phyloP scores from a whole-genome alignment of 2,329 filamentous ascomycete species.

The Cladosporium sp. region DNA sequence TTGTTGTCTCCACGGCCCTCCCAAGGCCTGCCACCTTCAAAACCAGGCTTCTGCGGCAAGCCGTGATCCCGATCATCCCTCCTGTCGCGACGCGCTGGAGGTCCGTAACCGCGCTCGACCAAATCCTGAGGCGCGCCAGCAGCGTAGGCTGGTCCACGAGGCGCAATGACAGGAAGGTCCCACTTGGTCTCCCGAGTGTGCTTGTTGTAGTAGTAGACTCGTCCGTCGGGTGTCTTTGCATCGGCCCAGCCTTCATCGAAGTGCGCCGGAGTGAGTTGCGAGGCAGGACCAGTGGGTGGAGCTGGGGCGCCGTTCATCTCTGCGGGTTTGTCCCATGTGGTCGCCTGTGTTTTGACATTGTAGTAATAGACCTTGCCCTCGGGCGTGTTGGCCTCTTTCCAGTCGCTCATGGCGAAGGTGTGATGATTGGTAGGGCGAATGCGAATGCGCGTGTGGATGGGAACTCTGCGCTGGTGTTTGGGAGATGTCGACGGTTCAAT shows the following conservation, averaged over 20 bases:
- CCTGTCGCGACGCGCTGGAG: constrained; percentile 30
- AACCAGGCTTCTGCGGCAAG: constrained; percentile 41
- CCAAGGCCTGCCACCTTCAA: constrained; percentile 36
- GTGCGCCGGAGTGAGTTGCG: constrained; percentile 60
- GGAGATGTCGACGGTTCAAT: background rate
- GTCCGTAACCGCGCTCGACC: constrained; percentile 25
- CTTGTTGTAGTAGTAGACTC: constrained; percentile 91
- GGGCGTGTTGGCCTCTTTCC: constrained; percentile 30
- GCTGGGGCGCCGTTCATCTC: constrained; percentile 55
- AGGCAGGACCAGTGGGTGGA: constrained; percentile 67
- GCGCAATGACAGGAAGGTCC: constrained; percentile 68
- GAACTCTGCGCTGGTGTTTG: background rate
- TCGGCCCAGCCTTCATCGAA: constrained; percentile 73
- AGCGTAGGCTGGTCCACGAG: constrained; percentile 51
- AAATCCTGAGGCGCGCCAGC: constrained; percentile 48
- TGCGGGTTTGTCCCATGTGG: constrained; percentile 91
- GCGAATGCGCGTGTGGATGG: background rate
- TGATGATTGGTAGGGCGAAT: background rate
- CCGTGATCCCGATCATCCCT: constrained; percentile 42
- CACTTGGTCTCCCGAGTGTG: constrained; percentile 91
- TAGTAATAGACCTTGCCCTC: constrained; percentile 84
- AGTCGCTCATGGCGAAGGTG: constrained; percentile 21
- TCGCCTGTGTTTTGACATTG: constrained; percentile 80
- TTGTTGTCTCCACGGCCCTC: constrained; percentile 32
- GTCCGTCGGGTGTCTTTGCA: constrained; percentile 80